Conservation (phyloP, 169 alveolate species). For the Plasmodium vivax region DNA sequence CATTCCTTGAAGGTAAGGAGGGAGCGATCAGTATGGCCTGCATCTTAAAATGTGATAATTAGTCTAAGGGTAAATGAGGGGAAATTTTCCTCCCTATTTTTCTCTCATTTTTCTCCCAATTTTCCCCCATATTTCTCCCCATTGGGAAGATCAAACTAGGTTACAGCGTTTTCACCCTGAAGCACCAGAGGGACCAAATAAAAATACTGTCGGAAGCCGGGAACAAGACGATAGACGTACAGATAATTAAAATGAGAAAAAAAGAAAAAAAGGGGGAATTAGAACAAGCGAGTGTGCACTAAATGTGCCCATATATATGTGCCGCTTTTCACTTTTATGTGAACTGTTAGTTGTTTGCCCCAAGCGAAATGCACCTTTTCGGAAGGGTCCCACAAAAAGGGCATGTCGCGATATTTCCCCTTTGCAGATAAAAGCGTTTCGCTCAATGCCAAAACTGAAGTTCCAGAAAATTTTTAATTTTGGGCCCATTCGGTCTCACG, state of each 20-base stretch:
- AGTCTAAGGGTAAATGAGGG: background rate
- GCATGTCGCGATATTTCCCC: background rate
- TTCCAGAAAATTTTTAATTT: constrained; percentile 42
- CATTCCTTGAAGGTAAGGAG: constrained; percentile 52
- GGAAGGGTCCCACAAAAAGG: background rate
- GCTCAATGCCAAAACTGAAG: constrained; percentile 18
- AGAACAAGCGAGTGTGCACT: background rate
- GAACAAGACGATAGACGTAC: constrained; percentile 31
- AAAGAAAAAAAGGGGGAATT: background rate
- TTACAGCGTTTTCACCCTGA: constrained; percentile 40
- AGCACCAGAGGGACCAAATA: constrained; percentile 39
- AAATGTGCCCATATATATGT: background rate
- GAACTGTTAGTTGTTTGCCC: background rate
- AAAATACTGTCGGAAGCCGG: constrained; percentile 63
- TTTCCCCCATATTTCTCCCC: no score
- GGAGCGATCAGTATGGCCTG: background rate
- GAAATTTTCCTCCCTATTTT: background rate
- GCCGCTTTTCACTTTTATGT: background rate
- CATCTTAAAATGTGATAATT: background rate
- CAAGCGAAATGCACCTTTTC: background rate
- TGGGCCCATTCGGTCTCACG: constrained; percentile 63
- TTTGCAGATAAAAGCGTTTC: constrained; percentile 57
- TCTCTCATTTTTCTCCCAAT: no score
- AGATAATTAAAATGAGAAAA: background rate
- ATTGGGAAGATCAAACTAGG: constrained; percentile 49